Evolutionary conservation across 345 rosid species (phyloP).

Genomic region (Populus euphratica): DNA sequence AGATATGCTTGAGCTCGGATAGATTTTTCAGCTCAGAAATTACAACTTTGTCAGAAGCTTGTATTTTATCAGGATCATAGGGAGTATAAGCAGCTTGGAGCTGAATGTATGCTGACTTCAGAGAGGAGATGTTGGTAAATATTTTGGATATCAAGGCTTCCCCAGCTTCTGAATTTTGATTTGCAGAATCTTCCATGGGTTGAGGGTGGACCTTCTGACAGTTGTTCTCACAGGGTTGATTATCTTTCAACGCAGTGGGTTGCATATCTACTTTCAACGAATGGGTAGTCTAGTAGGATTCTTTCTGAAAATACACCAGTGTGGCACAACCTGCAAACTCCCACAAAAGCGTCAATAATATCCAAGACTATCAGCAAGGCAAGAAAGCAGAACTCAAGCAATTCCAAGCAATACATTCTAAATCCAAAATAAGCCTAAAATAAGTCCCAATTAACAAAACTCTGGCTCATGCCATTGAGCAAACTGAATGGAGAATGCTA

Average conservation of each 20-base stretch:
- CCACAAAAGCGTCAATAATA: neutral
- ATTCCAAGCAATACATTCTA: neutral
- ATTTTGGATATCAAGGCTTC: conserved; percentile 69
- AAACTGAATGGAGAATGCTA: neutral
- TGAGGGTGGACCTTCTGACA: conserved; percentile 81
- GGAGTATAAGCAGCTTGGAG: conserved; percentile 85
- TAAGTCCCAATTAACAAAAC: no score
- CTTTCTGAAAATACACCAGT: conserved; percentile 13
- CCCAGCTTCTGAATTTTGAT: conserved; percentile 70
- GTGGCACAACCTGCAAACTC: conserved; percentile 29
- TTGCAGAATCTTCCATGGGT: conserved; percentile 75
- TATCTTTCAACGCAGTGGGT: conserved; percentile 73
- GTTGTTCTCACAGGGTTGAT: conserved; percentile 66
- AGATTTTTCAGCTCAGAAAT: conserved; percentile 72
- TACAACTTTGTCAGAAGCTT: conserved; percentile 75
- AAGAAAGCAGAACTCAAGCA: conserved; percentile 1
- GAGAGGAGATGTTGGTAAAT: conserved; percentile 64
- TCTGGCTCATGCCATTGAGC: neutral
- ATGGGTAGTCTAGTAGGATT: conserved; percentile 15
- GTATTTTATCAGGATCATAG: conserved; percentile 81
- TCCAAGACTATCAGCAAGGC: neutral
- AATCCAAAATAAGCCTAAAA: neutral
- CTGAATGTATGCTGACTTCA: conserved; percentile 79
- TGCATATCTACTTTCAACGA: conserved; percentile 57
- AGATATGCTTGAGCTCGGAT: conserved; percentile 74